Conservation (phyloP, 805 yeast species). For the Dipodascopsis tothii region DNA sequence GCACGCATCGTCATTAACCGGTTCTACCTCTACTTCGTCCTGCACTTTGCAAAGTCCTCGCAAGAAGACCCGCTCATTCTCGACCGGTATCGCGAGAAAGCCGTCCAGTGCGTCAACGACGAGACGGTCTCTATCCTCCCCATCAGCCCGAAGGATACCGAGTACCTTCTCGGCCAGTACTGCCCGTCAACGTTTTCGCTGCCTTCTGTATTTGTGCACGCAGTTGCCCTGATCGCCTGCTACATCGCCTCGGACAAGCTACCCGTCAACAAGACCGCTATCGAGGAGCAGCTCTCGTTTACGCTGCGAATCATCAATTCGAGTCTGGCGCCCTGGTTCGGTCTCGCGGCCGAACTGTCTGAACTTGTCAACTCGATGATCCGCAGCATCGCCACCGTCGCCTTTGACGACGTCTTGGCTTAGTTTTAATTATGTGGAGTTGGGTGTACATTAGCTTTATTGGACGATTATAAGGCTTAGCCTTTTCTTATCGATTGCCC, state of each 20-base stretch:
- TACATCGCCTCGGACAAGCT: constrained; percentile 1
- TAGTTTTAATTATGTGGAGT: too few species aligned
- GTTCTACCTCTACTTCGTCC: constrained; percentile 5
- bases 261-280: not conserved
- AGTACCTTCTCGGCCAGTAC: not conserved
- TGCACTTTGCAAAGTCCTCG: constrained; percentile 2
- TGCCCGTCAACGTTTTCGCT: not conserved
- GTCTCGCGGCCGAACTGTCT: too few species aligned
- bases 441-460: too few species aligned
- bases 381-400: too few species aligned
- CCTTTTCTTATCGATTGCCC: too few species aligned
- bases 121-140: not conserved
- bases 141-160: not conserved
- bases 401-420: too few species aligned
- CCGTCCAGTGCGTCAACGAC: not conserved
- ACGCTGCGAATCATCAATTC: too few species aligned
- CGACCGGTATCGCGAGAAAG: constrained; percentile 2
- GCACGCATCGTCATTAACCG: constrained; percentile 1
- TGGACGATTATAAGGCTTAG: too few species aligned
- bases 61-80: constrained; percentile 1
- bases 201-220: constrained; percentile 1
- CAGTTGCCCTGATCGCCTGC: not conserved
- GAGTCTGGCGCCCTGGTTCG: too few species aligned
- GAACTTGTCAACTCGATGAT: too few species aligned
- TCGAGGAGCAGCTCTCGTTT: not conserved